Evolutionary conservation across 352 stramenopile genomes (phyloP).

Genomic region (Globisporangium megalacanthum): DNA sequence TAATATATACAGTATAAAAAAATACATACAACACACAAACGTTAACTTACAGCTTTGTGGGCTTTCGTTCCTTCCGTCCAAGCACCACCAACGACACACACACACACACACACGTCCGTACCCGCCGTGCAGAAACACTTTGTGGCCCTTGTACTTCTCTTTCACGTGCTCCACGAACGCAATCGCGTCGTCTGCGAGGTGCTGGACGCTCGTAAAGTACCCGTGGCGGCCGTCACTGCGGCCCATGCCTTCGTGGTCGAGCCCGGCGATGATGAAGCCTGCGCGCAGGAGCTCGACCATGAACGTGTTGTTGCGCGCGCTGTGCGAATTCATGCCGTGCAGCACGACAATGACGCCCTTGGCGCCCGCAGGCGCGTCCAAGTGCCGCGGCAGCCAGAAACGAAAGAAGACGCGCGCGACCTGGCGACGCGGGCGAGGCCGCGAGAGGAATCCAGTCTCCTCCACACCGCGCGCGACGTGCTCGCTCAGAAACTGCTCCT

Average conservation of each 20-base stretch:
- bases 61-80: too few species aligned
- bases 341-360: conserved; percentile 65
- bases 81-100: too few species aligned
- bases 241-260: conserved; percentile 76
- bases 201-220: conserved; percentile 59
- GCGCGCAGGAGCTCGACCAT: conserved; percentile 57
- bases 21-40: too few species aligned
- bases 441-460: conserved; percentile 42
- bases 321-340: conserved; percentile 78
- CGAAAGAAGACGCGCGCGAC: conserved; percentile 61
- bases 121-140: conserved; percentile 70
- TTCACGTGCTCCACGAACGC: conserved; percentile 50
- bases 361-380: conserved; percentile 19
- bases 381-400: conserved; percentile 52
- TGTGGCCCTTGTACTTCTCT: conserved; percentile 52
- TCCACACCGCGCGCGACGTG: conserved; percentile 44
- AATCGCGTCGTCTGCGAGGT: conserved; percentile 66
- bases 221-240: conserved; percentile 70
- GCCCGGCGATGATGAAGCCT: conserved; percentile 56
- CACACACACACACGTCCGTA: conserved; percentile 15
- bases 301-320: conserved; percentile 69
- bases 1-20: too few species aligned
- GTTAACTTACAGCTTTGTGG: too few species aligned
- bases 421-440: conserved; percentile 29
- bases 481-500: conserved; percentile 46